A percentile compares a stretch with the other conserved stretches of the same genome.
These are phyloP conservation scores for Psidium friedrichsthalianum DNA, from an alignment of 345 rosid genomes.

Conservation along the genomic window DNA sequence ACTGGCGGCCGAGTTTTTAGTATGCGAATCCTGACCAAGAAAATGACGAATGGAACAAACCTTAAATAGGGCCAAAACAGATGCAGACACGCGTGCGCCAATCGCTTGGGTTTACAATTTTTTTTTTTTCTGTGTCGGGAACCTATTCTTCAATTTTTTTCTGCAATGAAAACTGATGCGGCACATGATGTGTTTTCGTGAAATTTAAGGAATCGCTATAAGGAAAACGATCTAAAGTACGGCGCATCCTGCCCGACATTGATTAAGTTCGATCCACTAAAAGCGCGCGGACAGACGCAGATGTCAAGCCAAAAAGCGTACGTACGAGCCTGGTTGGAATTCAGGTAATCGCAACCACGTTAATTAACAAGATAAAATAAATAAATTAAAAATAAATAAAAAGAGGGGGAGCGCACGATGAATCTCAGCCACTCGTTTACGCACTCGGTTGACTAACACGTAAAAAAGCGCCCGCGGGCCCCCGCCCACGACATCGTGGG, in stretches of 20 bases:
- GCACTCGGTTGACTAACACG: neutral
- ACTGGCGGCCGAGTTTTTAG: neutral
- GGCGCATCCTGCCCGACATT: neutral
- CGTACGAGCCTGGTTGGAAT: neutral
- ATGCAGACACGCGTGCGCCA: neutral
- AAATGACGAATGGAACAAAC: neutral
- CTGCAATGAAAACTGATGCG: neutral
- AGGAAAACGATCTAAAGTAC: neutral
- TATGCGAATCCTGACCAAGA: neutral
- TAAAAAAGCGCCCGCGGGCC: neutral
- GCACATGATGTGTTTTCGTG: neutral
- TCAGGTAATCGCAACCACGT: neutral
- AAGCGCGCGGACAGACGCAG: neutral
- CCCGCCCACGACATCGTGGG: neutral
- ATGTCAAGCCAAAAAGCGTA: neutral
- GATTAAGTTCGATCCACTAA: neutral
- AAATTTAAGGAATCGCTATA: neutral
- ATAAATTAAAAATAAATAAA: neutral
- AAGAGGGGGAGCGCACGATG: neutral
- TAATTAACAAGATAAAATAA: neutral
- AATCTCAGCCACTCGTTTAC: neutral
- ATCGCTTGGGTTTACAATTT: neutral
- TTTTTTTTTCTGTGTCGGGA: neutral
- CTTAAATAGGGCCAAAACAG: neutral
- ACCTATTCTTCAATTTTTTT: neutral